A percentile compares a stretch with the other conserved stretches of the same genome.
Conservation (phyloP, 2,329 filamentous ascomycete genomes). For the Neofusicoccum kwambonambiense region DNA sequence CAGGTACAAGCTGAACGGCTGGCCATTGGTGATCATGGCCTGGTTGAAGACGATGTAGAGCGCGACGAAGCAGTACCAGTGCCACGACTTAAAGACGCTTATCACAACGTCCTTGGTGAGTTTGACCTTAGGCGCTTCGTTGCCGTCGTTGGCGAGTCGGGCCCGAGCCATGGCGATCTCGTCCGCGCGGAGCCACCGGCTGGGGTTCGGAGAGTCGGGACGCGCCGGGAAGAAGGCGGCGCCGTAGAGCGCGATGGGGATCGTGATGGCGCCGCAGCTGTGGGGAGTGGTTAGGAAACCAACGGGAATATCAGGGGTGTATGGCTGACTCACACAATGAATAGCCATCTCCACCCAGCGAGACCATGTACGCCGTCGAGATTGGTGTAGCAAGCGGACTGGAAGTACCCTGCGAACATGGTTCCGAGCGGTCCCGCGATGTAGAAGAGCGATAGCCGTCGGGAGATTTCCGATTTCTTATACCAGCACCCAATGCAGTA, state of each 20-base stretch:
- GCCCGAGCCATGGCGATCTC: background rate
- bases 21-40: constrained; percentile 12
- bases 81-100: background rate
- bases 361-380: constrained; percentile 25
- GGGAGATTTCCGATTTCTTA: constrained; percentile 20
- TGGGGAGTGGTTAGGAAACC: background rate
- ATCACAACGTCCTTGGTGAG: background rate
- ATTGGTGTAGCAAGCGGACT: constrained; percentile 17
- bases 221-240: constrained; percentile 26
- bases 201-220: background rate
- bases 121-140: background rate
- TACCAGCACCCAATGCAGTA: constrained; percentile 24
- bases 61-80: background rate
- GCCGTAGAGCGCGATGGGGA: constrained; percentile 27
- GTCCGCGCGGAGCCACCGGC: background rate
- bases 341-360: constrained; percentile 2
- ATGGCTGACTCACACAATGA: background rate
- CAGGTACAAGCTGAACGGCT: background rate
- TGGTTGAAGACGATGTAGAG: constrained; percentile 8
- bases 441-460: constrained; percentile 20
- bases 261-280: constrained; percentile 23
- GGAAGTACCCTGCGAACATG: constrained; percentile 20
- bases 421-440: constrained; percentile 16
- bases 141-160: background rate
- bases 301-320: too few species aligned